Base-by-base conservation (phyloP, 768 basidiomycete species). In the Mycena latifolia region DNA sequence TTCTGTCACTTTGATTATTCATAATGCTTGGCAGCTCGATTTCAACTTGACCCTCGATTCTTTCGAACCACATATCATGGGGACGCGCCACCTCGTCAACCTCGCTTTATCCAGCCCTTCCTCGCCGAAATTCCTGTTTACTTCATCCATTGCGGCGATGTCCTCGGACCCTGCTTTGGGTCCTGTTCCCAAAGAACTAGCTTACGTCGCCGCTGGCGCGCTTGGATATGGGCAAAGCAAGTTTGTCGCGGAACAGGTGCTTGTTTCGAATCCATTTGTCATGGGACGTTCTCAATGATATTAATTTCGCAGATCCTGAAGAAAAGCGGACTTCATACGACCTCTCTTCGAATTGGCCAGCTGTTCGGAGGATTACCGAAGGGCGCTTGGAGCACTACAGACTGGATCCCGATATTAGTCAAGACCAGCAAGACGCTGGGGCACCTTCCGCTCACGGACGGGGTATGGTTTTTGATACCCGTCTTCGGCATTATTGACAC, bases 21-120 rank as follows among this genome's bases (percentile, higher is more conserved):
- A 82, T 48, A 79, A 74, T 37, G 83, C 84, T 3, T 86, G 85
- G 86, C 76, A 75, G 3, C 75, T 87, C 45, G 83, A 86, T 72
- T 85, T 87, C 71, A 82, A 81, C 52, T 72, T 82, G 1, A 72
- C 75, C 10, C 69, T 85, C 31, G 70, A 78, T 6, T 83, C 84
- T 6, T 86, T 86, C 52, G 82, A 85, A 59, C 68, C 77, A 5
- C 77, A 83, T 60, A 74, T 86, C 33, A 66, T 69, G 14, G 81
- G 81, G 12, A 82, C 79, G 6, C 72, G 80, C 27, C 77, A 81
- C 69, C 74, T 85, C 18, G 71, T 84, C 63, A 77, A 81, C 55
- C 71, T 85, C 22, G 76, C 76, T 3, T 71, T 70, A 1, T 56
- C 57, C 5, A 71, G 74, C 24, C 54, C 51, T 20, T 54, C 25